Percentiles rank a stretch among this genome's conserved stretches.
These are phyloP conservation scores for Lentinula lateritia DNA, from an alignment of 768 basidiomycete genomes.

Conservation along the genomic window DNA sequence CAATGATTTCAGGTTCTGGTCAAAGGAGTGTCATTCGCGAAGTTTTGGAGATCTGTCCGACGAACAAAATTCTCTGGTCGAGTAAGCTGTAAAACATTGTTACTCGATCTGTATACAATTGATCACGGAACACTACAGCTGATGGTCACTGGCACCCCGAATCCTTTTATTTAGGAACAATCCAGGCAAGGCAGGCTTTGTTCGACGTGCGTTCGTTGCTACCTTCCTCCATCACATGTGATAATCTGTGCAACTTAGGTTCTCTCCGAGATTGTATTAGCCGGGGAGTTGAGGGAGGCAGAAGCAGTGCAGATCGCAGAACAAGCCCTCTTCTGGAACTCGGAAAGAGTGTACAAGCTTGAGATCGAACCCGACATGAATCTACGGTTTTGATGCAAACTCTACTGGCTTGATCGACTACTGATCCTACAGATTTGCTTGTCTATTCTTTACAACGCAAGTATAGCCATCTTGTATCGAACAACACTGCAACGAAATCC, in stretches of 20 bases:
- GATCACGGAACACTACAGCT: conserved; percentile 22
- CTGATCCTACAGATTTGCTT: not conserved
- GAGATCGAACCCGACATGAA: not conserved
- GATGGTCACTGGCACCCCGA: conserved; percentile 79
- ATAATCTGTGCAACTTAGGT: conserved; percentile 33
- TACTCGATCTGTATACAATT: not conserved
- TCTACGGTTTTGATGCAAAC: not conserved
- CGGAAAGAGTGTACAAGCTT: conserved; percentile 59
- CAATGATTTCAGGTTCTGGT: conserved; percentile 56
- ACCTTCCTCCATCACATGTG: not conserved
- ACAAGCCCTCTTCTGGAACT: conserved; percentile 59
- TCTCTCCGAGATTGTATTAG: conserved; percentile 41
- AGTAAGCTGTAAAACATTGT: conserved; percentile 35
- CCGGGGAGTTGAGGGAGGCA: conserved; percentile 45
- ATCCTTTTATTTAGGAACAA: conserved; percentile 60
- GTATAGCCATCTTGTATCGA: not conserved
- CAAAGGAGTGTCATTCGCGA: conserved; percentile 57
- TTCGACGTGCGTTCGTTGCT: conserved; percentile 38
- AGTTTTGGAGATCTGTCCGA: conserved; percentile 66
- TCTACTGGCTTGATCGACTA: too few species aligned
- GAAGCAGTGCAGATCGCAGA: conserved; percentile 51
- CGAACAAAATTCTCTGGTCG: conserved; percentile 79
- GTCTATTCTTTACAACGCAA: not conserved
- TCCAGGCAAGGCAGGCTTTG: conserved; percentile 60
- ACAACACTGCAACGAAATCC: not conserved